Percentiles rank a stretch among this genome's conserved stretches.
These are phyloP conservation scores for Vitis hybrid DNA, from an alignment of 177 flowering plant genomes.

Conservation along the genomic window DNA sequence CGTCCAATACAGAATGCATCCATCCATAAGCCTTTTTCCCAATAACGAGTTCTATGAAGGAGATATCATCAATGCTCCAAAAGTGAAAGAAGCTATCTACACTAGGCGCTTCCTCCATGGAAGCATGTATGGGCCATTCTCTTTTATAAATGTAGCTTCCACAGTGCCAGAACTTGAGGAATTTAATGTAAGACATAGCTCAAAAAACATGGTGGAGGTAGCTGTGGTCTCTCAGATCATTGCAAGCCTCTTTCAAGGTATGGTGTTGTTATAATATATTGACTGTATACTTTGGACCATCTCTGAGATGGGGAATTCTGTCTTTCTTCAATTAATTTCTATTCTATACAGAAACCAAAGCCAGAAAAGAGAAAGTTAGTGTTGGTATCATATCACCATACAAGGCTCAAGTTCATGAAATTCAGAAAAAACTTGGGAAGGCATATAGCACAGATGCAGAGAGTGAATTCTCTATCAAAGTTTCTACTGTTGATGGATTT, in stretches of 20 bases:
- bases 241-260: conserved; percentile 41
- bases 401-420: conserved; percentile 58
- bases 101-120: conserved; percentile 36
- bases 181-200: conserved; percentile 28
- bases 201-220: conserved; percentile 57
- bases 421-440: conserved; percentile 33
- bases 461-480: conserved; percentile 31
- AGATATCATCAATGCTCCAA: conserved; percentile 46
- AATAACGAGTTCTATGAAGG: conserved; percentile 47
- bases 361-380: conserved; percentile 30
- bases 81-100: conserved; percentile 33
- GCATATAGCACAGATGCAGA: conserved; percentile 14
- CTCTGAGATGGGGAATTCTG: too few species aligned
- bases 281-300: too few species aligned
- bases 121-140: conserved; percentile 55
- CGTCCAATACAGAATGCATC: conserved; percentile 64
- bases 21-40: conserved; percentile 56
- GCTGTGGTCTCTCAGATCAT: conserved; percentile 47
- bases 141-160: conserved; percentile 54
- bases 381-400: conserved; percentile 70
- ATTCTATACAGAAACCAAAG: conserved; percentile 9
- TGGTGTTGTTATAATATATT: background rate
- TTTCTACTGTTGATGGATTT: conserved; percentile 68
- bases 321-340: background rate
- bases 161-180: conserved; percentile 52